Evolutionary conservation across 2,329 filamentous ascomycete genomes (phyloP), one percentile per base, ranked within the genome.

Genomic region (Coniella lustricola): DNA sequence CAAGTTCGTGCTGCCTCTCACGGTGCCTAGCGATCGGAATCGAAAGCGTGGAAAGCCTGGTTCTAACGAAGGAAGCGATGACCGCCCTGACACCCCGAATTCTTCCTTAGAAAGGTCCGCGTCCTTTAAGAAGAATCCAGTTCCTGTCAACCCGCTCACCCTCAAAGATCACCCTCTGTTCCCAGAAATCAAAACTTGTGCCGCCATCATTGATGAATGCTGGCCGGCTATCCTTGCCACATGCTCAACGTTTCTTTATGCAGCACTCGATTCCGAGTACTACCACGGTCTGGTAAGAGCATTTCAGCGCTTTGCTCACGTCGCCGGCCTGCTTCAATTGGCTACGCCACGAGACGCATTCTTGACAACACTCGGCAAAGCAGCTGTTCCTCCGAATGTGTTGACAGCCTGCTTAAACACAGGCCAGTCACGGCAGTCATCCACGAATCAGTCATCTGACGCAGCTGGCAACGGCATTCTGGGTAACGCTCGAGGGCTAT

Each of bases 141-240:
- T 91, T 13, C 88, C 90, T 1, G 69, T 91, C 16, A 98, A 98
- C 62, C 93, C 93, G 2, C 70, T 98, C 3, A 75, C 76, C 1
- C 66, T 95, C 7, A 79, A 84, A 52, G 81, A 85, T 34, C 87
- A 94, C 60, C 77, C 86, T 1, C 73, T 89, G 8, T 76, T 82
- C 45, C 63, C 73, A 1, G 85, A 89, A 43, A 81, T 97, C 49
- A 80, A 83, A 59, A 81, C 82, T 2, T 91, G 88, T 58, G 88
- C 89, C 12, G 77, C 77, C 9, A 85, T 98, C 47, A 85, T 98
- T 20, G 88, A 94, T 3, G 79, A 87, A 56, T 97, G 91, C 64
- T 98, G 93, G 93, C 93, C 93, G 40, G 93, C 93, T 12, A 84
- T 97, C 34, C 77, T 98, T 42, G 91, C 93, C 1, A 93, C 90